Conservation (phyloP, 148 eudicot genomes). For the Polygonum aviculare region DNA sequence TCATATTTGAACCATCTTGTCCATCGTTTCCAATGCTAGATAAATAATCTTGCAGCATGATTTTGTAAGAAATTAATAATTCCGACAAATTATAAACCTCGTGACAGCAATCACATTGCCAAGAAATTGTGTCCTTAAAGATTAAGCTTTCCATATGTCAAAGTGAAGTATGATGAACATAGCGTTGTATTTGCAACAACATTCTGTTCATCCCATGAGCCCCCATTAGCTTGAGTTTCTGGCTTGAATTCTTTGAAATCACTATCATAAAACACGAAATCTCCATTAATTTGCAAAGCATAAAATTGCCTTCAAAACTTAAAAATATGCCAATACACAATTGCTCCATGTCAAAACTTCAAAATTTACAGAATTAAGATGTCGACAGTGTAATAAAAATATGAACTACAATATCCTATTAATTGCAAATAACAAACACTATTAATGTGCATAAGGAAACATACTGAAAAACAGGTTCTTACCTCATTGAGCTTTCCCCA, state of each 20-base stretch:
- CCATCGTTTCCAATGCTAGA: conserved; percentile 50
- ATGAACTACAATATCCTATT: too few species aligned
- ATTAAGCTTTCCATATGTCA: background rate
- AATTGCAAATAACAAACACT: too few species aligned
- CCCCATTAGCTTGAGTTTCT: conserved; percentile 36
- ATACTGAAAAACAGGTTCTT: background rate
- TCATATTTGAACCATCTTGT: conserved; percentile 42
- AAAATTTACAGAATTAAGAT: too few species aligned
- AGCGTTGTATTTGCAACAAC: conserved; percentile 72
- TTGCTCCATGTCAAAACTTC: too few species aligned
- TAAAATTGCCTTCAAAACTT: too few species aligned
- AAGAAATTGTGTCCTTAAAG: background rate
- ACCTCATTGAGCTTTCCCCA: conserved; percentile 99
- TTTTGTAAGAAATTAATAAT: background rate
- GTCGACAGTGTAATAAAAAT: too few species aligned
- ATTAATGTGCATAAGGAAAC: too few species aligned
- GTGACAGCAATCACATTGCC: background rate
- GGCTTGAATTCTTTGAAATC: conserved; percentile 69
- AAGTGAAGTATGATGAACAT: conserved; percentile 21
- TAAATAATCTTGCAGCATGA: conserved; percentile 50
- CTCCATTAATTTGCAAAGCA: too few species aligned
- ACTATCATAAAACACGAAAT: conserved; percentile 27
- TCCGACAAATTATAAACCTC: background rate
- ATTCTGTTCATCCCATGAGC: conserved; percentile 66
- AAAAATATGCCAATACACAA: too few species aligned